Conservation (phyloP, 2,329 filamentous ascomycete species). For the Ceratocystis huliohia region DNA sequence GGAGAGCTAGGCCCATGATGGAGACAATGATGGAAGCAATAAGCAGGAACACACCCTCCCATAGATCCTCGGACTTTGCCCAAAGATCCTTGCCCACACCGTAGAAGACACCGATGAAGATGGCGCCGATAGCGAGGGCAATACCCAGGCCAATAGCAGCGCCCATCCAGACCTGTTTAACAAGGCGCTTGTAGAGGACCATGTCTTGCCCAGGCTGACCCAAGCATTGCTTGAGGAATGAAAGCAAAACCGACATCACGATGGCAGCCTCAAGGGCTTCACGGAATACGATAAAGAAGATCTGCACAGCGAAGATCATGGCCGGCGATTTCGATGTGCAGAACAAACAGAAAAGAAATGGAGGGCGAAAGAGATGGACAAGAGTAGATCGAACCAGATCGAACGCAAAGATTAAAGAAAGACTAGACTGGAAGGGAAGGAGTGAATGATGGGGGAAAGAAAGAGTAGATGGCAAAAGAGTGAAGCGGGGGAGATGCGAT, state of each 20-base stretch:
- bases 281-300: slow-evolving; percentile 85
- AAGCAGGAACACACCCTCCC: slow-evolving; percentile 59
- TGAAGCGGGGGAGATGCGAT: slow-evolving; percentile 3
- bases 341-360: background rate
- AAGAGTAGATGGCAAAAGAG: background rate
- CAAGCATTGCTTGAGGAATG: slow-evolving; percentile 73
- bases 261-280: slow-evolving; percentile 74
- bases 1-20: slow-evolving; percentile 57
- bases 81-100: slow-evolving; percentile 51
- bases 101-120: slow-evolving; percentile 63
- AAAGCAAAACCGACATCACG: slow-evolving; percentile 73
- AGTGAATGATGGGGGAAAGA: background rate
- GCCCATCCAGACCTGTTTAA: slow-evolving; percentile 60
- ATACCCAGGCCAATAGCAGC: slow-evolving; percentile 49
- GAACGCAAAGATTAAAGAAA: background rate
- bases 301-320: slow-evolving; percentile 62
- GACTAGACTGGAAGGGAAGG: background rate
- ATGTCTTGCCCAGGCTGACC: slow-evolving; percentile 49
- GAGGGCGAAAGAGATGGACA: background rate
- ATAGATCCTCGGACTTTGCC: slow-evolving; percentile 51
- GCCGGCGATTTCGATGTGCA: slow-evolving; percentile 38
- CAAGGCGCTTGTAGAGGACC: slow-evolving; percentile 52
- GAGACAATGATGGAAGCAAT: slow-evolving; percentile 60
- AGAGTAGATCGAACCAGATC: background rate
- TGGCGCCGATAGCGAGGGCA: slow-evolving; percentile 51